phyloP scores from a whole-genome alignment of 495 filamentous ascomycete species.

The Gamarada debralockiae region DNA sequence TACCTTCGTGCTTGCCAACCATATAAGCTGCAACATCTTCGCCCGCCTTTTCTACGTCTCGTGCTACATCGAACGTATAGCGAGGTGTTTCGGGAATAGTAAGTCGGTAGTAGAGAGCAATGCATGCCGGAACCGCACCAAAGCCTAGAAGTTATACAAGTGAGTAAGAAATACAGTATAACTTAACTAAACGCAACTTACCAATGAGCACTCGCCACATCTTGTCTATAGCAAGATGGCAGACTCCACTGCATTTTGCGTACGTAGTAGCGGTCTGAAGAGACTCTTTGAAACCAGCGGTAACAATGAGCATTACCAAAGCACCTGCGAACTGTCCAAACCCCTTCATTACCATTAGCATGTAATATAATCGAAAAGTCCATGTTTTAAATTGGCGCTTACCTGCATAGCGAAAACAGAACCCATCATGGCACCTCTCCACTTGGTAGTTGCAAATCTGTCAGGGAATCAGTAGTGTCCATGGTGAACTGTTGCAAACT shows the following conservation, averaged over 20 bases:
- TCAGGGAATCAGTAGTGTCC: no score
- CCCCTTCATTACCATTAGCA: no score
- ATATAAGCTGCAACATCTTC: constrained; percentile 63
- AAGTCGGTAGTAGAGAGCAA: constrained; percentile 73
- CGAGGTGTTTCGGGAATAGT: constrained; percentile 76
- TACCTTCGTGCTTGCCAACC: constrained; percentile 28
- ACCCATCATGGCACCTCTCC: constrained; percentile 79
- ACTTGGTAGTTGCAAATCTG: constrained; percentile 73
- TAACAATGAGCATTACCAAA: constrained; percentile 67
- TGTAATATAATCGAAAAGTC: no score
- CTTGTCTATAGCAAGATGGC: constrained; percentile 72
- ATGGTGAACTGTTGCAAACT: no score
- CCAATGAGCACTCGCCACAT: constrained; percentile 81
- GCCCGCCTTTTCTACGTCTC: constrained; percentile 56
- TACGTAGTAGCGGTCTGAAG: constrained; percentile 46
- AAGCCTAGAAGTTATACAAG: constrained; percentile 46
- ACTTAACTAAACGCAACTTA: no score
- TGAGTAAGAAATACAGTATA: no score
- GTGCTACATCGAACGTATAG: constrained; percentile 55
- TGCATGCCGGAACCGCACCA: constrained; percentile 66
- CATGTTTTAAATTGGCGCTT: no score
- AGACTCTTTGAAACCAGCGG: constrained; percentile 67
- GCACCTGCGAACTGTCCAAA: constrained; percentile 71
- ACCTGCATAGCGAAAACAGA: constrained; percentile 77
- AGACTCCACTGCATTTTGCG: constrained; percentile 56